These are phyloP conservation scores for Globisporangium sylvaticum DNA, from an alignment of 352 stramenopile genomes.

Conservation along the genomic window DNA sequence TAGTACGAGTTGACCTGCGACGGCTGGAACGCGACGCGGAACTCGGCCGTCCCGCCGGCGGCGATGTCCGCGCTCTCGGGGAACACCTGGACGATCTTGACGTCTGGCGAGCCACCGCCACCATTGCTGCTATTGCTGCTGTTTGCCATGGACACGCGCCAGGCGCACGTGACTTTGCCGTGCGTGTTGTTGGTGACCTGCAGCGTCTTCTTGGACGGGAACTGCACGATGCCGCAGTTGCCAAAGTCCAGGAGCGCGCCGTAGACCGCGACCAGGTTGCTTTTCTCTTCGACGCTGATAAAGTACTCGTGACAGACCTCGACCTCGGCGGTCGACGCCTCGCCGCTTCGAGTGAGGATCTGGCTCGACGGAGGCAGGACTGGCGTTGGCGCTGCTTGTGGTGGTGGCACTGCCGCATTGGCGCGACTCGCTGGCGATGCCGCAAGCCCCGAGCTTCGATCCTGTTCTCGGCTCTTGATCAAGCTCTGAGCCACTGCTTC, in stretches of 20 bases:
- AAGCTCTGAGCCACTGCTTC: neutral
- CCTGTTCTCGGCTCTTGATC: slow-evolving; percentile 1
- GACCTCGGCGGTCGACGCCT: slow-evolving; percentile 69
- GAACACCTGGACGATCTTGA: slow-evolving; percentile 62
- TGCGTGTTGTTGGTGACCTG: slow-evolving; percentile 85
- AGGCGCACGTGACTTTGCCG: slow-evolving; percentile 80
- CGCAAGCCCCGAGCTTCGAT: slow-evolving; percentile 8
- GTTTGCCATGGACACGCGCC: slow-evolving; percentile 48
- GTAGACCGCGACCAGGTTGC: slow-evolving; percentile 48
- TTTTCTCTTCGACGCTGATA: slow-evolving; percentile 48
- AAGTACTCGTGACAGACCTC: slow-evolving; percentile 86
- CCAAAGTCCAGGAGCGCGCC: slow-evolving; percentile 75
- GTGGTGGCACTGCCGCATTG: neutral
- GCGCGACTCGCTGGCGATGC: neutral
- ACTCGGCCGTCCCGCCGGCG: slow-evolving; percentile 66
- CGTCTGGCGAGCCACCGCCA: neutral
- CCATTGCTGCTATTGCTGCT: neutral
- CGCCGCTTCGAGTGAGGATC: slow-evolving; percentile 81
- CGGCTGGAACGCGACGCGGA: slow-evolving; percentile 83
- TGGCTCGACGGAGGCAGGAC: slow-evolving; percentile 23
- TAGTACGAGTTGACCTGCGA: slow-evolving; percentile 82
- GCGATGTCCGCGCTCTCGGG: slow-evolving; percentile 76
- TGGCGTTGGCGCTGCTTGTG: neutral
- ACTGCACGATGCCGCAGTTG: slow-evolving; percentile 50
- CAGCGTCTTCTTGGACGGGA: slow-evolving; percentile 64